Conservation (phyloP, 495 filamentous ascomycete genomes). For the Aspergillus bertholletiae region DNA sequence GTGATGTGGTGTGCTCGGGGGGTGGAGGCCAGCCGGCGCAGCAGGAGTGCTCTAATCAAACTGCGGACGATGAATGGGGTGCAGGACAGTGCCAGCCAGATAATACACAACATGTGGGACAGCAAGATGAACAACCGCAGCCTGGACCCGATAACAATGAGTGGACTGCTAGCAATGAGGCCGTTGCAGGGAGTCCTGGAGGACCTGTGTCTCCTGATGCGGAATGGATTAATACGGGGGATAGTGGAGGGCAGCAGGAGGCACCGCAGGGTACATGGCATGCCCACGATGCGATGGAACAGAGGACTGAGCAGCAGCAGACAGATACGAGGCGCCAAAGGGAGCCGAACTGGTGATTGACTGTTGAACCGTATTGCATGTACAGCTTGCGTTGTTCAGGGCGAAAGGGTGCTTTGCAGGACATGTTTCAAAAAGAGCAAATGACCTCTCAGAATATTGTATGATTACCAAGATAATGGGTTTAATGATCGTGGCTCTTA, state of each 20-base stretch:
- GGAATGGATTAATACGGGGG: not conserved
- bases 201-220: not conserved
- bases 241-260: not conserved
- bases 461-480: no score
- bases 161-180: not conserved
- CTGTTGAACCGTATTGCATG: not conserved
- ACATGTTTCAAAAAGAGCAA: no score
- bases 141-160: not conserved
- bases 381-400: not conserved
- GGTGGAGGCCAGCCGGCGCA: not conserved
- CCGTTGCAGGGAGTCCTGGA: not conserved
- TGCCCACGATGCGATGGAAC: not conserved
- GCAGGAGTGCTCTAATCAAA: not conserved
- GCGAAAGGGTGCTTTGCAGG: no score
- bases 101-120: not conserved
- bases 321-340: not conserved
- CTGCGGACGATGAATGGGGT: not conserved
- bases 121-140: not conserved
- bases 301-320: not conserved
- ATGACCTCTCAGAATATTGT: no score
- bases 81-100: not conserved
- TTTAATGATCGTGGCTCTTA: no score
- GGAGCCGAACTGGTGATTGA: not conserved
- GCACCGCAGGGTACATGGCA: not conserved
- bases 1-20: not conserved